These are phyloP conservation scores for Mycosarcoma mackinlayi DNA, from an alignment of 1,284 basidiomycete genomes.

Conservation along the genomic window DNA sequence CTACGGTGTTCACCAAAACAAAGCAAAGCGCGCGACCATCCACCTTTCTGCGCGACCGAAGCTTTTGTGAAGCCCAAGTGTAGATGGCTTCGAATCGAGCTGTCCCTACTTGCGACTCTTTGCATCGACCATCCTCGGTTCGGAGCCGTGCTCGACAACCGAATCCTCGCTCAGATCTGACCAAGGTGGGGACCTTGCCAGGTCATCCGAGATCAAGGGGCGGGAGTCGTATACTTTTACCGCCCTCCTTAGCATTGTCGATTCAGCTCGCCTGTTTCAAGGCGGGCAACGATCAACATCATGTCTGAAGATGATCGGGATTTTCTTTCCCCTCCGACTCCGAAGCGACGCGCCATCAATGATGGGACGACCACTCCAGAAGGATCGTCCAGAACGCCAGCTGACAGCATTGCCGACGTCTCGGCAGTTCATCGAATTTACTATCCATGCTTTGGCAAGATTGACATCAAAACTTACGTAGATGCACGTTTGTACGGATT, in stretches of 20 bases:
- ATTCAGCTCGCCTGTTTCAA: neutral
- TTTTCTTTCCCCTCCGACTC: neutral
- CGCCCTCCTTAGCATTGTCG: conserved; percentile 14
- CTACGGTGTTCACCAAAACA: too few species aligned
- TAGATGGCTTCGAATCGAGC: too few species aligned
- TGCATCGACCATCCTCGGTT: too few species aligned
- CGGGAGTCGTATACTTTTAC: conserved; percentile 7
- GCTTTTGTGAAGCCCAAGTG: too few species aligned
- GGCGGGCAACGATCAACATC: neutral
- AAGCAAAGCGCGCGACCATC: neutral
- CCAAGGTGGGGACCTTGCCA: too few species aligned
- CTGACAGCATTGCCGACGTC: neutral
- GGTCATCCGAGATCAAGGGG: conserved; percentile 3
- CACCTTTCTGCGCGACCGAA: neutral
- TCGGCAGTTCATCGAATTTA: conserved; percentile 10
- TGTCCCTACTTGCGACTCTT: too few species aligned
- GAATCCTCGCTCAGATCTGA: too few species aligned
- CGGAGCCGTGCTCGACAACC: conserved; percentile 1
- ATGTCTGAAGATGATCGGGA: conserved; percentile 13
- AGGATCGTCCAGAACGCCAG: neutral
- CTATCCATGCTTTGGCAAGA: conserved; percentile 36
- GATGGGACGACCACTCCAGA: neutral
- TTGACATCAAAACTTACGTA: conserved; percentile 25
- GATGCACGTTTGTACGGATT: conserved; percentile 34
- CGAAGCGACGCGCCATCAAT: neutral